Conservation (phyloP, 2,329 filamentous ascomycete genomes). For the Cercospora sojina region DNA sequence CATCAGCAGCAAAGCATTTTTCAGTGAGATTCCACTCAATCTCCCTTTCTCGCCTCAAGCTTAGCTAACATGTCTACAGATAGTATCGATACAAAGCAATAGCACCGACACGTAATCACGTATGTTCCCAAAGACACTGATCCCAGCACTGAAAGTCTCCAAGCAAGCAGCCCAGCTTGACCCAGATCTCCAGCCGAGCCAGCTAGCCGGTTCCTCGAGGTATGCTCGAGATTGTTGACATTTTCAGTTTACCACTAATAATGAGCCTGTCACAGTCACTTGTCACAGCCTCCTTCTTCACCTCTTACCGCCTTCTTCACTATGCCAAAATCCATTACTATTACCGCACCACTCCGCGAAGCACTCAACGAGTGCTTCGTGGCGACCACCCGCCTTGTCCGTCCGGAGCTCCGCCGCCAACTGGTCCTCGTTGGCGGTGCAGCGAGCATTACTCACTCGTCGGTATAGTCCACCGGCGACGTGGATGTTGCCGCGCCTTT, state of each 20-base stretch:
- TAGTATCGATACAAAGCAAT: not conserved
- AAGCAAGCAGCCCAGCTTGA: not conserved
- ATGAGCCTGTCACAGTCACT: not conserved
- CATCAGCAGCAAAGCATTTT: not conserved
- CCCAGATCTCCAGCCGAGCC: not conserved
- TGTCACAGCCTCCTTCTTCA: not conserved
- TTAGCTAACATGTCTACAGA: not conserved
- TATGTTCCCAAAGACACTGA: not conserved
- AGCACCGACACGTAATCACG: not conserved
- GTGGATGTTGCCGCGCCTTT: slow-evolving; percentile 19
- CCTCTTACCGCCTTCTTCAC: not conserved
- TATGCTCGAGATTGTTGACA: not conserved
- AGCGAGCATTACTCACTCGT: slow-evolving; percentile 23
- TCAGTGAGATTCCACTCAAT: not conserved
- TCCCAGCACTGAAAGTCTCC: not conserved
- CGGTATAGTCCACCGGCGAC: slow-evolving; percentile 19
- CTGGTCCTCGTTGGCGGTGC: slow-evolving; percentile 21
- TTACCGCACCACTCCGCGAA: slow-evolving; percentile 7
- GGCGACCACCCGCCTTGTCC: slow-evolving; percentile 18
- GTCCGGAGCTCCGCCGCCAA: slow-evolving; percentile 17
- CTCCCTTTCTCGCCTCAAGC: not conserved
- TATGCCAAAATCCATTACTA: not conserved
- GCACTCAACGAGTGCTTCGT: slow-evolving; percentile 13
- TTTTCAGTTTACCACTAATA: not conserved
- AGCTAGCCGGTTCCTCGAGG: not conserved